Conservation (phyloP, 202 grass and related monocot genomes). For the Elaeis oleifera region DNA sequence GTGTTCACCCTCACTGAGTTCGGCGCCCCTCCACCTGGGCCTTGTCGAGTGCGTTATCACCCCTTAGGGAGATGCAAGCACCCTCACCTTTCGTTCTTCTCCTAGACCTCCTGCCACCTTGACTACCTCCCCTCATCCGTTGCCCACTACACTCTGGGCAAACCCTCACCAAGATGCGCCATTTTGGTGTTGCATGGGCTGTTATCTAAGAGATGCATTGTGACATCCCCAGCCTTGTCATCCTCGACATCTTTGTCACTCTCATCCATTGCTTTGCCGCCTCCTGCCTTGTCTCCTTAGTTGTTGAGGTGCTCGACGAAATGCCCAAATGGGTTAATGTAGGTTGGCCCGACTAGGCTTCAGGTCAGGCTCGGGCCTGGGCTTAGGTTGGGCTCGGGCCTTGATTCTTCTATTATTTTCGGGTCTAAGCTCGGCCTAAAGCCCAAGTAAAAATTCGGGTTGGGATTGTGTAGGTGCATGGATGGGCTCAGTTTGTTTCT, state of each 20-base stretch:
- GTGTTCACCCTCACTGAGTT: conserved; percentile 40
- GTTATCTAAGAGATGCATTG: conserved; percentile 56
- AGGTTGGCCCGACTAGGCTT: no score
- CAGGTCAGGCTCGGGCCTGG: no score
- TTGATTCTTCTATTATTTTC: no score
- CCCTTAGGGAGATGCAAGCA: conserved; percentile 45
- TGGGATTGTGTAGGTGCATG: no score
- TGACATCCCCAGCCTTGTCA: conserved; percentile 55
- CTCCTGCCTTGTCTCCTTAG: conserved; percentile 48
- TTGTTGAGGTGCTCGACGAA: conserved; percentile 46
- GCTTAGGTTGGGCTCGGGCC: no score
- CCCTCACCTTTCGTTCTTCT: conserved; percentile 55
- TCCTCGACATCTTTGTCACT: conserved; percentile 43
- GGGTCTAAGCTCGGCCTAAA: no score
- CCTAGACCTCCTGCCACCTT: conserved; percentile 51
- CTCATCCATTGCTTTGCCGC: conserved; percentile 29
- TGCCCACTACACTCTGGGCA: conserved; percentile 36
- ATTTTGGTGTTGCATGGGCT: conserved; percentile 40
- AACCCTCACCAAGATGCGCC: conserved; percentile 58
- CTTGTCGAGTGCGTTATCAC: conserved; percentile 51
- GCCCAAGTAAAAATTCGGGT: no score
- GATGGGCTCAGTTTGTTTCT: no score
- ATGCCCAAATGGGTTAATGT: conserved; percentile 25
- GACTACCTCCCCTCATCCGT: conserved; percentile 33
- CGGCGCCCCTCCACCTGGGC: conserved; percentile 39